Percentiles rank a stretch among this genome's conserved stretches.
Conservation (phyloP, 2,329 filamentous ascomycete genomes). For the Moelleriella libera region DNA sequence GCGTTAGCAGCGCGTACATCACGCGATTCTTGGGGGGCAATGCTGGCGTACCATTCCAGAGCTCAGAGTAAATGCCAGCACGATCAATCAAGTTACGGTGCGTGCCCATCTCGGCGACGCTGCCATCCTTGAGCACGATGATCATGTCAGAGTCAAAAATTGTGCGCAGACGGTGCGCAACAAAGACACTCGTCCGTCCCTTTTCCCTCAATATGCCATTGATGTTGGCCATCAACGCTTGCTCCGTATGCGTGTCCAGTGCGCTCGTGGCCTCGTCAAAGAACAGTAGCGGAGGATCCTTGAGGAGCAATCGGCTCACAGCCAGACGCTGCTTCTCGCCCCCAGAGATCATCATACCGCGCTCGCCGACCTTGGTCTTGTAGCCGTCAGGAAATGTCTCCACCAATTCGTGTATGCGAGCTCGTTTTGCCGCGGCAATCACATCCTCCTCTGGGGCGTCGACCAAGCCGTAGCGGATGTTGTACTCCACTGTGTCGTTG, state of each 20-base stretch:
- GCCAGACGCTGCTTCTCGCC: slow-evolving; percentile 89
- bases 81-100: slow-evolving; percentile 71
- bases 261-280: slow-evolving; percentile 93
- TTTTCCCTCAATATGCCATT: slow-evolving; percentile 86
- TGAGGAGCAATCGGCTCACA: slow-evolving; percentile 69
- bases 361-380: slow-evolving; percentile 79
- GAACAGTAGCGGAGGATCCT: slow-evolving; percentile 81
- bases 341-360: slow-evolving; percentile 92
- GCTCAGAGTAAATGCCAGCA: slow-evolving; percentile 69
- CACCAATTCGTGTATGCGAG: slow-evolving; percentile 75
- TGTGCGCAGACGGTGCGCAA: slow-evolving; percentile 81
- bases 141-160: slow-evolving; percentile 91
- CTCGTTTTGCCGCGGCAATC: slow-evolving; percentile 62
- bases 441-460: slow-evolving; percentile 62
- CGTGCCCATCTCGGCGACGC: slow-evolving; percentile 78
- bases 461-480: slow-evolving; percentile 84
- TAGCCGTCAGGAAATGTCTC: slow-evolving; percentile 76
- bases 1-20: neutral
- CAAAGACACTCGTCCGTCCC: slow-evolving; percentile 79
- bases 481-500: slow-evolving; percentile 91
- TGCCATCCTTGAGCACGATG: slow-evolving; percentile 73
- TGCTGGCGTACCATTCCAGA: slow-evolving; percentile 66
- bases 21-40: neutral
- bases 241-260: slow-evolving; percentile 85
- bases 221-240: slow-evolving; percentile 80